phyloP scores from a whole-genome alignment of 768 basidiomycete genomes.

The Hydnum rufescens region DNA sequence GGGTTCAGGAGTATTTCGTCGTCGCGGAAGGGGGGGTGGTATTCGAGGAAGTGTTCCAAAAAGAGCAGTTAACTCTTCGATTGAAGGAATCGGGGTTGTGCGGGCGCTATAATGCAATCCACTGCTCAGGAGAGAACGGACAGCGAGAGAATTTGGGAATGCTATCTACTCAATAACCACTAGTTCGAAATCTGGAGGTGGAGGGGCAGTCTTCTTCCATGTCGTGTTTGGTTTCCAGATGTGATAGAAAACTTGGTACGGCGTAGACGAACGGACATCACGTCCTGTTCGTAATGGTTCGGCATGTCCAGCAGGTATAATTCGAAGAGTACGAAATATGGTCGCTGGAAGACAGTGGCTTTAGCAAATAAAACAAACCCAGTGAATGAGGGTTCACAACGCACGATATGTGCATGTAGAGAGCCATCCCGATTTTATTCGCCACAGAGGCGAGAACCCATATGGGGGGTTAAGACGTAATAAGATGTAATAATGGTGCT shows the following conservation, averaged over 20 bases:
- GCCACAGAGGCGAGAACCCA: not conserved
- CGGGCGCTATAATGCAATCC: constrained; percentile 37
- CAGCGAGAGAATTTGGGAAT: too few species aligned
- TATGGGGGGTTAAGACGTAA: not conserved
- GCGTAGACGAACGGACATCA: constrained; percentile 21
- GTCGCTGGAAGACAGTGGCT: constrained; percentile 26
- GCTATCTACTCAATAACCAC: constrained; percentile 63
- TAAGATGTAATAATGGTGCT: not conserved
- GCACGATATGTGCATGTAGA: not conserved
- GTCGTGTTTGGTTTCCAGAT: constrained; percentile 80
- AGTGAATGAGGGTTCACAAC: not conserved
- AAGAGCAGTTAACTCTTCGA: constrained; percentile 54
- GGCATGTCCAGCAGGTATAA: constrained; percentile 48
- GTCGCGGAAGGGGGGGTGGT: constrained; percentile 41
- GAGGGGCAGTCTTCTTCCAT: constrained; percentile 58
- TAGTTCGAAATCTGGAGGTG: constrained; percentile 67
- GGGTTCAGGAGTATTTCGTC: constrained; percentile 17
- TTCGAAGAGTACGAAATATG: constrained; percentile 47
- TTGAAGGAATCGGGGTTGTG: constrained; percentile 60
- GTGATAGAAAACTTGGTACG: constrained; percentile 74
- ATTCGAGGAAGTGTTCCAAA: constrained; percentile 46
- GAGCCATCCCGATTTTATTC: not conserved
- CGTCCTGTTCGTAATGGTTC: constrained; percentile 25
- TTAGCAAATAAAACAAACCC: not conserved
- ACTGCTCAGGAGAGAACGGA: too few species aligned